Evolutionary conservation across 192 early-diverging fungal genomes (phyloP).

Genomic region (Backusella luteola): DNA sequence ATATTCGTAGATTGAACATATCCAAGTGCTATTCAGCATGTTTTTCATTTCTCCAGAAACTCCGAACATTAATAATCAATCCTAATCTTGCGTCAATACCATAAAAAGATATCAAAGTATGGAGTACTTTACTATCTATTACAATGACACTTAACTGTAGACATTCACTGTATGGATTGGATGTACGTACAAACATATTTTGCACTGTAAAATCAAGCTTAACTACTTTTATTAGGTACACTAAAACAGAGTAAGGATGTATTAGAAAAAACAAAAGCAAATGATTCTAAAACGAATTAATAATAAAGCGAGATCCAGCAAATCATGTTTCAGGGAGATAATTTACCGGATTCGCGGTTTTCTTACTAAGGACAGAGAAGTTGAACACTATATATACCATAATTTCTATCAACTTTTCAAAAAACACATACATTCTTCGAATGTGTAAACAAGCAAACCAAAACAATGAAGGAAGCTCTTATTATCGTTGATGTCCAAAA

Average conservation of each 20-base stretch:
- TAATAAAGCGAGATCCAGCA: background rate
- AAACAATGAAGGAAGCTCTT: slow-evolving; percentile 1
- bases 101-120: background rate
- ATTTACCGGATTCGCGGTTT: background rate
- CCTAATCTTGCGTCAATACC: background rate
- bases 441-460: background rate
- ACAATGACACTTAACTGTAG: background rate
- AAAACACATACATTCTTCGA: background rate
- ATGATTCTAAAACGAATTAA: background rate
- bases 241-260: too few relatives aligned
- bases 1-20: too few relatives aligned
- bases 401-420: background rate
- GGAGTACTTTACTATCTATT: background rate
- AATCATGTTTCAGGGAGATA: background rate
- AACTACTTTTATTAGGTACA: too few relatives aligned
- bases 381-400: background rate
- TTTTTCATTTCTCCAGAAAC: background rate
- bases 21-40: too few relatives aligned
- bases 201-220: background rate
- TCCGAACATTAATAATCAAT: background rate
- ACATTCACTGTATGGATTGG: background rate
- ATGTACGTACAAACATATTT: background rate
- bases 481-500: background rate
- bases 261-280: too few relatives aligned
- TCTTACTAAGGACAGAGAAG: background rate